Evolutionary conservation across 345 rosid species (phyloP).

Genomic region (Eucalyptus brandiana): DNA sequence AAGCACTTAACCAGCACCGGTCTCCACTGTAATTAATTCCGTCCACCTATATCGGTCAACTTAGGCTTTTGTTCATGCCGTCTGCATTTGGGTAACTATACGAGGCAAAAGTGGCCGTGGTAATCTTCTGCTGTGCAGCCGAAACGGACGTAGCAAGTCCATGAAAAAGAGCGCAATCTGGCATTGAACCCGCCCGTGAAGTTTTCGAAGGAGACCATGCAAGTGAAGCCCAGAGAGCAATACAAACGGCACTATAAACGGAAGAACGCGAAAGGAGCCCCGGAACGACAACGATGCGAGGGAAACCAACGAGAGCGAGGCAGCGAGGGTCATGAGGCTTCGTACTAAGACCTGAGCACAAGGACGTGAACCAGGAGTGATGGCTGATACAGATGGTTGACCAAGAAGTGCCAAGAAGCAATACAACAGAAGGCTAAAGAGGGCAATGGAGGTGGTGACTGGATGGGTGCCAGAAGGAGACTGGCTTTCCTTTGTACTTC

Average conservation of each 20-base stretch:
- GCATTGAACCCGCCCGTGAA: background rate
- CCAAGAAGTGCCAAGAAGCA: background rate
- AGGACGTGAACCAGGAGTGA: background rate
- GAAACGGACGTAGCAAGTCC: background rate
- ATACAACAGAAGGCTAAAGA: background rate
- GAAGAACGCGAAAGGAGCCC: background rate
- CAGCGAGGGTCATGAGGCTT: background rate
- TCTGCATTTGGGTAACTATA: background rate
- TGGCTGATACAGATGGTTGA: background rate
- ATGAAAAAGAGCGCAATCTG: background rate
- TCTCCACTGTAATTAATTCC: background rate
- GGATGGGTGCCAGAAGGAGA: background rate
- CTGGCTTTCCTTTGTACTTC: background rate
- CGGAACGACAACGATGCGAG: background rate
- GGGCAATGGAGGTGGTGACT: background rate
- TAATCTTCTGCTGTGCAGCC: background rate
- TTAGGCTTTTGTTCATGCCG: background rate
- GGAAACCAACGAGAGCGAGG: background rate
- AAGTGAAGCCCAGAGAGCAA: background rate
- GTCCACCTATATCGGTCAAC: background rate
- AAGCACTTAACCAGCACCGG: background rate
- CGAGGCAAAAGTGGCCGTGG: background rate
- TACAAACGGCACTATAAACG: background rate
- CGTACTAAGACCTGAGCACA: background rate
- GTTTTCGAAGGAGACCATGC: background rate